These are phyloP conservation scores for Aphelidium insulamus DNA, from an alignment of 371 early-diverging fungal species.

Conservation along the genomic window DNA sequence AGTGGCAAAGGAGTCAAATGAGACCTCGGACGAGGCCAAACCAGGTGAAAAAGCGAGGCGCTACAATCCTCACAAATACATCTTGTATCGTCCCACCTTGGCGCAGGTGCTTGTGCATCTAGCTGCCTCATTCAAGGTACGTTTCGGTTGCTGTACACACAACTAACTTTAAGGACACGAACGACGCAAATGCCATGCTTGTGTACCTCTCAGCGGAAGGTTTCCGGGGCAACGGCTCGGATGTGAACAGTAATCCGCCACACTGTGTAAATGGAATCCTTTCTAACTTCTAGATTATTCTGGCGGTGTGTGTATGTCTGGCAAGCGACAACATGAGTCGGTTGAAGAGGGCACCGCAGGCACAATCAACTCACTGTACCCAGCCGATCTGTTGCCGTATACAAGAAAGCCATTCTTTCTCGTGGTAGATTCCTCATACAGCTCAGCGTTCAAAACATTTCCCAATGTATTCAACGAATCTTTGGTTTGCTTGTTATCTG, in stretches of 20 bases:
- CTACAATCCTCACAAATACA: constrained; percentile 77
- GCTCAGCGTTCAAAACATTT: constrained; percentile 44
- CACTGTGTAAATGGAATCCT: constrained; percentile 1
- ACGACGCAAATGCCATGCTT: constrained; percentile 54
- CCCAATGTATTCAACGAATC: constrained; percentile 69
- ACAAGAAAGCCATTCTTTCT: constrained; percentile 81
- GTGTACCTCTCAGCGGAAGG: constrained; percentile 82
- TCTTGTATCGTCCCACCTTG: constrained; percentile 67
- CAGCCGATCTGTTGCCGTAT: constrained; percentile 72
- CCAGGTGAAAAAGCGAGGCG: constrained; percentile 11
- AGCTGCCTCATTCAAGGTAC: constrained; percentile 64
- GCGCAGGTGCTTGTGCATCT: constrained; percentile 68
- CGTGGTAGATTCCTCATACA: constrained; percentile 71
- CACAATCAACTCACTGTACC: constrained; percentile 52
- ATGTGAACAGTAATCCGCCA: constrained; percentile 7
- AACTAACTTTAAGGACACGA: constrained; percentile 27
- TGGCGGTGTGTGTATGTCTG: constrained; percentile 29
- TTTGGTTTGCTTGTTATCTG: constrained; percentile 69
- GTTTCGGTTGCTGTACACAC: not conserved
- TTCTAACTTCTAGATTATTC: constrained; percentile 22
- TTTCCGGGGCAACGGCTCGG: constrained; percentile 14
- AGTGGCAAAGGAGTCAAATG: not conserved
- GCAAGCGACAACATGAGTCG: constrained; percentile 5
- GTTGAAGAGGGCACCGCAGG: constrained; percentile 5
- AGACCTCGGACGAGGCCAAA: constrained; percentile 3